Percentiles rank a stretch among this genome's conserved stretches.
Conservation (phyloP, 2,329 filamentous ascomycete genomes). For the Colletotrichum orchidophilum region DNA sequence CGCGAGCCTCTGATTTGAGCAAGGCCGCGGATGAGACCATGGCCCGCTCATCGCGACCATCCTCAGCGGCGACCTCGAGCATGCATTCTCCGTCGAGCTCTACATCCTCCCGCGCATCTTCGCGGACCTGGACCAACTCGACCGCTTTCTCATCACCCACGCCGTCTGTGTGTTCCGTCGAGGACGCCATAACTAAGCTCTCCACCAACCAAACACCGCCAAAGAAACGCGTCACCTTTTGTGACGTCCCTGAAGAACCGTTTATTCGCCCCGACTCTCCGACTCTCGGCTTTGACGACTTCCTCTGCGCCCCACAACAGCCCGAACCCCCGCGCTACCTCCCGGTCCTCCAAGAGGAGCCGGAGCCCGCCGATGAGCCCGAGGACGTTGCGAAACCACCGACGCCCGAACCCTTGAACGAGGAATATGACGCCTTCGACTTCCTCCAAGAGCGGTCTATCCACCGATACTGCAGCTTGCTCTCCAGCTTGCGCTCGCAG, state of each 20-base stretch:
- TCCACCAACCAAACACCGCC: slow-evolving; percentile 24
- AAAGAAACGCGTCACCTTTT: slow-evolving; percentile 53
- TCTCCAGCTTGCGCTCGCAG: slow-evolving; percentile 58
- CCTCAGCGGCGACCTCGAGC: slow-evolving; percentile 48
- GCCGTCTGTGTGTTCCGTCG: slow-evolving; percentile 52
- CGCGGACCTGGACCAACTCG: slow-evolving; percentile 48
- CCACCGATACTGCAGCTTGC: slow-evolving; percentile 59
- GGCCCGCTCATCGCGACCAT: slow-evolving; percentile 50
- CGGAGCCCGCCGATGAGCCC: slow-evolving; percentile 35
- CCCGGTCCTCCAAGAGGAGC: slow-evolving; percentile 31
- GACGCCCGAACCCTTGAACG: slow-evolving; percentile 27
- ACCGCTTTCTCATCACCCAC: slow-evolving; percentile 58
- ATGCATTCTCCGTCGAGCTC: slow-evolving; percentile 58
- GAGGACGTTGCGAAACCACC: slow-evolving; percentile 36
- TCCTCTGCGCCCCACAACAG: slow-evolving; percentile 36
- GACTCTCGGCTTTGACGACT: slow-evolving; percentile 65
- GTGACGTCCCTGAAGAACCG: slow-evolving; percentile 50
- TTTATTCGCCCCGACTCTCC: slow-evolving; percentile 68
- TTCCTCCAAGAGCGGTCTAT: slow-evolving; percentile 54
- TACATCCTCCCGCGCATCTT: slow-evolving; percentile 48
- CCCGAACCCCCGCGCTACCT: slow-evolving; percentile 30
- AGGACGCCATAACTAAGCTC: slow-evolving; percentile 39
- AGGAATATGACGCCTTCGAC: slow-evolving; percentile 39
- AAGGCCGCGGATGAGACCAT: slow-evolving; percentile 55
- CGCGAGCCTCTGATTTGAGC: slow-evolving; percentile 58